Conservation (phyloP, 441 rosid genomes). For the Hypseocharis bilobata region DNA sequence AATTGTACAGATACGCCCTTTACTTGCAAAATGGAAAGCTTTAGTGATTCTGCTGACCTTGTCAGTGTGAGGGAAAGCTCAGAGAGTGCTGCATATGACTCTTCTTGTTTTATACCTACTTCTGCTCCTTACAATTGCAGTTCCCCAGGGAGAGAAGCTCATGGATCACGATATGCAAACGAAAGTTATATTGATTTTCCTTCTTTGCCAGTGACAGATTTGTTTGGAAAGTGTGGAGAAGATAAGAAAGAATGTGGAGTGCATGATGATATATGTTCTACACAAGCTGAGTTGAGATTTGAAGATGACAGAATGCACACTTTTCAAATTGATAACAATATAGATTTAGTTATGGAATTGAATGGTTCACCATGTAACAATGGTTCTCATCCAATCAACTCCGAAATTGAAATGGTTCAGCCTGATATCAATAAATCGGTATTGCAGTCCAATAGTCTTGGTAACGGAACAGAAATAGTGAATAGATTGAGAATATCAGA, state of each 20-base stretch:
- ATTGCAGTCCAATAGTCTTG: slow-evolving; percentile 28
- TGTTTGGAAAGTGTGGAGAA: slow-evolving; percentile 52
- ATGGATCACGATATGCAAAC: slow-evolving; percentile 32
- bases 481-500: slow-evolving; percentile 56
- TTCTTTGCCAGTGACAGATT: slow-evolving; percentile 57
- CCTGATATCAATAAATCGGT: slow-evolving; percentile 32
- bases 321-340: slow-evolving; percentile 61
- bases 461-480: slow-evolving; percentile 34
- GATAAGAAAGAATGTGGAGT: slow-evolving; percentile 29
- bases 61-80: slow-evolving; percentile 51
- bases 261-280: slow-evolving; percentile 28
- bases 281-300: slow-evolving; percentile 28
- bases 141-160: slow-evolving; percentile 34
- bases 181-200: slow-evolving; percentile 54
- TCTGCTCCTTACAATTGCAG: slow-evolving; percentile 33
- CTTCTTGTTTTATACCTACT: slow-evolving; percentile 42
- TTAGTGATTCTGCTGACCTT: slow-evolving; percentile 54
- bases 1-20: slow-evolving; percentile 45
- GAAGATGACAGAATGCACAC: slow-evolving; percentile 53
- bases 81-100: slow-evolving; percentile 43
- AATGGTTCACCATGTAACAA: slow-evolving; percentile 34
- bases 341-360: slow-evolving; percentile 65
- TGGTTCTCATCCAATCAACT: slow-evolving; percentile 21
- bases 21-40: slow-evolving; percentile 46
- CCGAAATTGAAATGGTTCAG: slow-evolving; percentile 57